These are phyloP conservation scores for Chlorella ohadii DNA, from an alignment of 139 green algal species.

Conservation along the genomic window DNA sequence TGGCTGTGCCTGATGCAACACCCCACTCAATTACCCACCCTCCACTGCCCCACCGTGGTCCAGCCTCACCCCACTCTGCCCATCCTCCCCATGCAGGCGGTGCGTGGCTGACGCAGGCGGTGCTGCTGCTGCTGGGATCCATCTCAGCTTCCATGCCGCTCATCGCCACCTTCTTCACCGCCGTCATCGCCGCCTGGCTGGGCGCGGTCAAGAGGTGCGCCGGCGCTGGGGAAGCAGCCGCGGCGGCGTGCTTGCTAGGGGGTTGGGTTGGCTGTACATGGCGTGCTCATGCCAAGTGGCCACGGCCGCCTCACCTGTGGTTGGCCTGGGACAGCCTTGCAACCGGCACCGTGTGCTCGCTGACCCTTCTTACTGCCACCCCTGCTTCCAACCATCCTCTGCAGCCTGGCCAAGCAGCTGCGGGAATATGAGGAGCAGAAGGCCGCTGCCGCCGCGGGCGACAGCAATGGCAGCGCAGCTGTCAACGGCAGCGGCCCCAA, in stretches of 20 bases:
- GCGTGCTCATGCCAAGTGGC: too few relatives aligned
- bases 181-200: conserved; percentile 67
- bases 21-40: too few relatives aligned
- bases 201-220: conserved; percentile 46
- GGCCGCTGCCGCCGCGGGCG: neutral
- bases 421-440: conserved; percentile 44
- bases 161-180: conserved; percentile 55
- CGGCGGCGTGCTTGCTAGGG: too few relatives aligned
- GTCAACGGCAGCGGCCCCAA: neutral
- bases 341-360: too few relatives aligned
- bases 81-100: conserved; percentile 40
- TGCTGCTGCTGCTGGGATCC: conserved; percentile 67
- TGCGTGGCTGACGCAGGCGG: conserved; percentile 64
- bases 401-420: conserved; percentile 35
- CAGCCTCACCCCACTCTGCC: neutral
- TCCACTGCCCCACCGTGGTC: too few relatives aligned
- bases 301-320: too few relatives aligned
- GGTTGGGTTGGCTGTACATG: too few relatives aligned
- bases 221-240: neutral
- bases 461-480: neutral
- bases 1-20: too few relatives aligned
- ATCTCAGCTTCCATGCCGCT: conserved; percentile 66
- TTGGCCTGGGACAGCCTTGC: too few relatives aligned
- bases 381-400: neutral
- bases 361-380: too few relatives aligned